Evolutionary conservation across 371 early-diverging fungal species (phyloP).

Genomic region (Basidiobolus meristosporus): DNA sequence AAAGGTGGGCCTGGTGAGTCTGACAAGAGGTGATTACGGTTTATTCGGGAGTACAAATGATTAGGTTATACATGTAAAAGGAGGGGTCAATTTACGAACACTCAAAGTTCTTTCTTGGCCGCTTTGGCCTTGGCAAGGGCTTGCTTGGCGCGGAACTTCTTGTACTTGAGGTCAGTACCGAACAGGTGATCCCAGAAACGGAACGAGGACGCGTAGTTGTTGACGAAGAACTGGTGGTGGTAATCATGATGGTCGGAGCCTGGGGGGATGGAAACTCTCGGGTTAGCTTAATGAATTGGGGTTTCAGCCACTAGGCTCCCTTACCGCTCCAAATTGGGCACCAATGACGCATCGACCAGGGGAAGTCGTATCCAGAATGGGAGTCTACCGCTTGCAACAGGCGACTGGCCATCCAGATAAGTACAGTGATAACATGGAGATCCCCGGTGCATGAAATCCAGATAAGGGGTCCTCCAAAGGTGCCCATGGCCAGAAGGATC

Average conservation of each 20-base stretch:
- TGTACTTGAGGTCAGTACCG: conserved; percentile 62
- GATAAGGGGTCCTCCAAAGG: conserved; percentile 49
- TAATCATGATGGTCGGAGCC: conserved; percentile 75
- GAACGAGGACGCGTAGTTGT: conserved; percentile 63
- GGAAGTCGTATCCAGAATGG: conserved; percentile 90
- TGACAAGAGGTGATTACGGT: too few relatives aligned
- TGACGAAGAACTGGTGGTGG: conserved; percentile 64
- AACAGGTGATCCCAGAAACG: conserved; percentile 67
- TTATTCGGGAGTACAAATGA: too few relatives aligned
- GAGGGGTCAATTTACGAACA: too few relatives aligned
- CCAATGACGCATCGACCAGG: conserved; percentile 66
- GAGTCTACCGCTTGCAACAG: conserved; percentile 75
- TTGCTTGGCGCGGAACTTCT: conserved; percentile 23
- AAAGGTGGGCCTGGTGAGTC: too few relatives aligned
- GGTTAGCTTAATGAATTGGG: background rate
- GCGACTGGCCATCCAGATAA: conserved; percentile 57
- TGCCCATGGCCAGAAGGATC: conserved; percentile 54
- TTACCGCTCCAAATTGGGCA: conserved; percentile 61
- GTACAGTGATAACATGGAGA: conserved; percentile 58
- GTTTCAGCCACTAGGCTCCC: background rate
- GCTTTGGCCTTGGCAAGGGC: too few relatives aligned
- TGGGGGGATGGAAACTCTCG: too few relatives aligned
- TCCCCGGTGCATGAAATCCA: conserved; percentile 30
- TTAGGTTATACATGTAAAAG: too few relatives aligned
- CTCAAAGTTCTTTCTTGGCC: too few relatives aligned